Percentiles rank a stretch among this genome's conserved stretches.
Conservation (phyloP, 1,284 basidiomycete genomes). For the Lentinula novae-zelandiae region DNA sequence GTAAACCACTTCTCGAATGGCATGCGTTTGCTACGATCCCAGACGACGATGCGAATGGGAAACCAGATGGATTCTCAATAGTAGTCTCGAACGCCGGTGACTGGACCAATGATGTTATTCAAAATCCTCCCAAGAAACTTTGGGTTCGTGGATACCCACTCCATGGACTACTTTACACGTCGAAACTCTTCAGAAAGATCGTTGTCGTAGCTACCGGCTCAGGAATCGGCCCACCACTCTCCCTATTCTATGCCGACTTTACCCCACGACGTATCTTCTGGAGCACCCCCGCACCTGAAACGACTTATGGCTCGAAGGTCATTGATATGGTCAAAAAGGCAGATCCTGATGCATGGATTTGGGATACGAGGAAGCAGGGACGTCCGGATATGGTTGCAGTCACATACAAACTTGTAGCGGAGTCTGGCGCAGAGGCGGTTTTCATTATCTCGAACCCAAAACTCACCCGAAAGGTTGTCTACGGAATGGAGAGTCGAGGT, state of each 20-base stretch:
- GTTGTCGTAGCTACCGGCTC: constrained; percentile 37
- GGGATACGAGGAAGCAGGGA: constrained; percentile 31
- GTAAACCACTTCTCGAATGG: constrained; percentile 30
- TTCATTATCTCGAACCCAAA: constrained; percentile 36
- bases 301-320: constrained; percentile 31
- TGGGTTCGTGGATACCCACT: constrained; percentile 36
- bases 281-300: constrained; percentile 31
- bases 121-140: constrained; percentile 29
- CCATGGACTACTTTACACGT: constrained; percentile 32
- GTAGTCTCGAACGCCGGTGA: constrained; percentile 35
- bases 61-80: constrained; percentile 17
- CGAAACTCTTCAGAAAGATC: constrained; percentile 31
- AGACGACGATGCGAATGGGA: constrained; percentile 24
- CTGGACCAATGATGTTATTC: constrained; percentile 32
- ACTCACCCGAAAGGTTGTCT: constrained; percentile 32
- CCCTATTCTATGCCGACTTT: constrained; percentile 29
- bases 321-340: constrained; percentile 30
- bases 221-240: constrained; percentile 30
- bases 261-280: constrained; percentile 34
- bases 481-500: constrained; percentile 34
- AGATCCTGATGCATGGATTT: constrained; percentile 31
- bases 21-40: constrained; percentile 31
- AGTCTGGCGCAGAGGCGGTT: constrained; percentile 33
- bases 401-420: constrained; percentile 28
- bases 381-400: constrained; percentile 33